Evolutionary conservation across 192 early-diverging fungal species (phyloP), one percentile per base, ranked within the genome.

Genomic region (Dimargaris xerosporica): DNA sequence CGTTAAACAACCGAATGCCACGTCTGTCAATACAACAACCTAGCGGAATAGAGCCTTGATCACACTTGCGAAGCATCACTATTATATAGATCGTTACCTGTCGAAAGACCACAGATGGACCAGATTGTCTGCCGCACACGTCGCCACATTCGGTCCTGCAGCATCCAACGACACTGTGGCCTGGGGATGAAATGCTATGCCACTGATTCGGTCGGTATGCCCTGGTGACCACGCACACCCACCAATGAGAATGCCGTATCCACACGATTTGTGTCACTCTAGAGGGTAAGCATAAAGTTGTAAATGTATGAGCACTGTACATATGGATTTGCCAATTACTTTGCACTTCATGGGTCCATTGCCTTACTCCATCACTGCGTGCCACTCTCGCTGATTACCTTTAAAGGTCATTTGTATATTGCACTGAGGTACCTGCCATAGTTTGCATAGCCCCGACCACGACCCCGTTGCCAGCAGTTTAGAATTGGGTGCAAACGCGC

Each of bases 121-220:
- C 10, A 61, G 62, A 3, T 82, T 80, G 69, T 96, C 94, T 7
- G 84, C 80, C n/a, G 76, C 85, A 26, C 93, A 83, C 19, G 81
- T 82, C n/a, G 86, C 96, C 39, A 98, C 71, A 63, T 96, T 91
- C 11, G 85, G 76, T 1, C 72, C 74, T 11, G 67, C 72, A 3
- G 67, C 66, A 52, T 71, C 74, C 66, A 82, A 77, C 0, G 68
- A 66, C 17, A 89, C 45, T 0, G 87, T 88, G 25, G 90, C 68
- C 17, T 83, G 65, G 6, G 95, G 95, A 63, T 96, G 93, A 69
- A 91, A 96, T 4, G 81, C 89, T 26, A 96, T 62, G 21, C 91
- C 93, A 39, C 88, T 88, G 26, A 98, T 83, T 41, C 89, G 84
- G 62, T 94, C 93, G 5, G 75, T 82, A 63, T 98, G 96, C 0